Evolutionary conservation across 1,139 yeast species (phyloP).

Genomic region (Casaregolazyma lundiana): DNA sequence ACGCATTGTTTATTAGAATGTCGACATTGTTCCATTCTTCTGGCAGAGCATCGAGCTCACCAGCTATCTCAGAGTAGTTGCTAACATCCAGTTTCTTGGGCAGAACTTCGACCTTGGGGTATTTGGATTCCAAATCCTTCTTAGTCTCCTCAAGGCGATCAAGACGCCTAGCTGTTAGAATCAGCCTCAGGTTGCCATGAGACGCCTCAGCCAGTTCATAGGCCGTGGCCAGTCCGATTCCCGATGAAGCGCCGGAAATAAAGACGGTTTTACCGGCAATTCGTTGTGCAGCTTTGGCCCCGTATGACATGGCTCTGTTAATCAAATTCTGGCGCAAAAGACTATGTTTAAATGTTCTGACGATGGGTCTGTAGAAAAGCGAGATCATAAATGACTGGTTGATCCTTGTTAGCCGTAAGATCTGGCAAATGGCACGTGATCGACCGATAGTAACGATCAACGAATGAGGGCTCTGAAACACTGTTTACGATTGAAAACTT

Average conservation of each 20-base stretch:
- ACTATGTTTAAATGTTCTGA: neutral
- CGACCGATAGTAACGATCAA: too few relatives aligned
- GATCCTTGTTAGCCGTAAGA: neutral
- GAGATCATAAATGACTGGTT: neutral
- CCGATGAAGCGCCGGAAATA: constrained; percentile 74
- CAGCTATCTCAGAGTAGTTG: constrained; percentile 45
- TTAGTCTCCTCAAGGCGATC: constrained; percentile 45
- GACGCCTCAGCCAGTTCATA: constrained; percentile 65
- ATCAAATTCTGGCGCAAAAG: neutral
- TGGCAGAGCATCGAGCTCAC: constrained; percentile 46
- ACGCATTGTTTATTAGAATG: constrained; percentile 71
- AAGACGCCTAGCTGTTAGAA: constrained; percentile 66
- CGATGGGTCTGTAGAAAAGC: neutral
- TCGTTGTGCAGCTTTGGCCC: constrained; percentile 54
- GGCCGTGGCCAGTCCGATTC: constrained; percentile 78
- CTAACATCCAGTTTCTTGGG: constrained; percentile 59
- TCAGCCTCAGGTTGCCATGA: constrained; percentile 58
- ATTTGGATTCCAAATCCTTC: constrained; percentile 41
- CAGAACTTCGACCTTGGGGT: constrained; percentile 43
- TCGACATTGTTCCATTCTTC: constrained; percentile 35
- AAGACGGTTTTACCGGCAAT: constrained; percentile 56
- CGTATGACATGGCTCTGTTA: constrained; percentile 37
- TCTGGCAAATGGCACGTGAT: neutral
- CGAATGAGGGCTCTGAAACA: too few relatives aligned
- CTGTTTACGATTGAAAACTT: too few relatives aligned